Percentiles rank a stretch among this genome's conserved stretches.
phyloP scores from a whole-genome alignment of 495 filamentous ascomycete genomes.

The Lophiotrema nucula region DNA sequence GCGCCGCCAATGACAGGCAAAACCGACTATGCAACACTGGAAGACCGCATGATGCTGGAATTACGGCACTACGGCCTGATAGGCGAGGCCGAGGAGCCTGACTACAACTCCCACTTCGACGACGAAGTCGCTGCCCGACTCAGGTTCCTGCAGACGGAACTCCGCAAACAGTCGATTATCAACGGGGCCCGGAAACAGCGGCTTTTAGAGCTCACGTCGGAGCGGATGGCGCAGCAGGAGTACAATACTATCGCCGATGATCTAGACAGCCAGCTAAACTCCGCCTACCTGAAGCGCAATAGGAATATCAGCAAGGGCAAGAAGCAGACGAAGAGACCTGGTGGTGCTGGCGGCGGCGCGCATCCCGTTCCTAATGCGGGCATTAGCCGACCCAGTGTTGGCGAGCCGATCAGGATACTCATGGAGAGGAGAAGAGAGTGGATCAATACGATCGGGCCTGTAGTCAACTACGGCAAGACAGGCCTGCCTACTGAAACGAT shows the following conservation, averaged over 20 bases:
- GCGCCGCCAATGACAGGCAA: conserved; percentile 50
- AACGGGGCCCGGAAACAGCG: conserved; percentile 89
- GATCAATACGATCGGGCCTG: conserved; percentile 81
- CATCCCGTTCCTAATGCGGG: conserved; percentile 52
- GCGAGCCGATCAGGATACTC: conserved; percentile 80
- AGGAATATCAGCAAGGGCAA: conserved; percentile 90
- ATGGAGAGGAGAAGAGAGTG: conserved; percentile 87
- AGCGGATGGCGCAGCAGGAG: conserved; percentile 91
- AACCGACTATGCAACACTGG: conserved; percentile 78
- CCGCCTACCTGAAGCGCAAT: conserved; percentile 94
- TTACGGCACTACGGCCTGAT: conserved; percentile 92
- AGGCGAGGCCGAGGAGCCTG: conserved; percentile 59
- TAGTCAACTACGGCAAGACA: conserved; percentile 74
- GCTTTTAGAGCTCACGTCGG: conserved; percentile 79
- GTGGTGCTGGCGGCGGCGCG: conserved; percentile 56
- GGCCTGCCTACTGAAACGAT: conserved; percentile 62
- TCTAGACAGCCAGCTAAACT: conserved; percentile 90
- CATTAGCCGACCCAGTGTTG: conserved; percentile 76
- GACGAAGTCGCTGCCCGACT: conserved; percentile 91
- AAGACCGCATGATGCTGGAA: conserved; percentile 86
- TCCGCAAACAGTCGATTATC: conserved; percentile 74
- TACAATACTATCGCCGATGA: conserved; percentile 96
- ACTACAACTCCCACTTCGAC: conserved; percentile 87
- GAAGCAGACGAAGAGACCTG: conserved; percentile 79
- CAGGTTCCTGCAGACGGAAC: conserved; percentile 75